Evolutionary conservation across 2,329 filamentous ascomycete species (phyloP).

Genomic region (Microdochium paspali): DNA sequence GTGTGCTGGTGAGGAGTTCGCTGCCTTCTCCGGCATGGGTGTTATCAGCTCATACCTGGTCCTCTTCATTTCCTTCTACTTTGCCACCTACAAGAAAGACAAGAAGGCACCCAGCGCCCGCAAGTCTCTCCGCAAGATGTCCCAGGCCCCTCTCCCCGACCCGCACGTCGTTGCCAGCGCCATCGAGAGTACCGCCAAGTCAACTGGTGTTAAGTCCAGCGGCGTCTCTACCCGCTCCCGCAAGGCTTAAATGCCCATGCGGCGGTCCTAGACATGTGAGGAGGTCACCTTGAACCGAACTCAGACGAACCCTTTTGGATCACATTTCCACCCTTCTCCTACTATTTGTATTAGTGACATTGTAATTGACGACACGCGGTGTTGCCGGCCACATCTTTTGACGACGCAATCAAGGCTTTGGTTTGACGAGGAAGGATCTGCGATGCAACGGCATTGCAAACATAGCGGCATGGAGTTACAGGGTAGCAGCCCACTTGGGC

Average conservation of each 20-base stretch:
- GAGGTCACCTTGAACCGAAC: background rate
- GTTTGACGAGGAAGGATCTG: background rate
- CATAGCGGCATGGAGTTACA: background rate
- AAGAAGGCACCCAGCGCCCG: constrained; percentile 72
- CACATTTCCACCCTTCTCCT: background rate
- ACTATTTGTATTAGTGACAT: constrained; percentile 19
- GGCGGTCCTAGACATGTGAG: background rate
- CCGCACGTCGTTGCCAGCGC: constrained; percentile 66
- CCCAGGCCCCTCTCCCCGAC: constrained; percentile 64
- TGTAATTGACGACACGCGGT: constrained; percentile 13
- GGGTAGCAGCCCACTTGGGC: background rate
- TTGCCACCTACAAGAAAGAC: constrained; percentile 89
- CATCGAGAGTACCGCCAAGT: constrained; percentile 38
- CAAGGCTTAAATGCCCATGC: constrained; percentile 46
- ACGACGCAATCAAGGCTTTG: background rate
- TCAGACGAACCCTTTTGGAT: background rate
- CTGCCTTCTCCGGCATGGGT: constrained; percentile 82
- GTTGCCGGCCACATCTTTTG: constrained; percentile 1
- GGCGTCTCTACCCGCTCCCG: constrained; percentile 57
- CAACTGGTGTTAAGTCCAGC: constrained; percentile 47
- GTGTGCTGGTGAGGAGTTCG: constrained; percentile 95
- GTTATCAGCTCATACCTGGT: constrained; percentile 93
- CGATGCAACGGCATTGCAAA: background rate
- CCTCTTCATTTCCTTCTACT: constrained; percentile 98
- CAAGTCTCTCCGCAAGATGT: constrained; percentile 62